phyloP scores from a whole-genome alignment of 1,139 yeast species.

The Candida sp. region DNA sequence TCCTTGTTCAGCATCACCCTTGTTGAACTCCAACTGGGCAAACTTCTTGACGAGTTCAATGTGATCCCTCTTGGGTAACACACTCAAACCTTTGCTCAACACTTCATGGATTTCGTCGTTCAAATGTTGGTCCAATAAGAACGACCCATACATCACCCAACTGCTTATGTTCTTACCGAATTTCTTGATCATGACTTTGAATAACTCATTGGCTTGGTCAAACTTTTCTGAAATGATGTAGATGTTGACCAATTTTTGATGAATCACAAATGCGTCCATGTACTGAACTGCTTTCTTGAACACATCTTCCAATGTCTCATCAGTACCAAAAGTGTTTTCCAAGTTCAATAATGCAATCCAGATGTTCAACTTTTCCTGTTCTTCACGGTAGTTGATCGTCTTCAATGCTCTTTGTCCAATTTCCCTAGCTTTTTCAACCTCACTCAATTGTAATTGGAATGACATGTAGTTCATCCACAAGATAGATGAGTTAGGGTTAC shows the following conservation, averaged over 20 bases:
- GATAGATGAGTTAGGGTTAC: conserved; percentile 93
- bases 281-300: conserved; percentile 88
- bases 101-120: conserved; percentile 69
- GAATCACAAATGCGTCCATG: conserved; percentile 87
- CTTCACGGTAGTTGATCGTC: conserved; percentile 90
- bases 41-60: conserved; percentile 84
- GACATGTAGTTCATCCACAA: conserved; percentile 99
- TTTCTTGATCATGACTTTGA: conserved; percentile 74
- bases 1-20: conserved; percentile 94
- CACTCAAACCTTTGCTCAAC: conserved; percentile 73
- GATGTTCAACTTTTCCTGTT: conserved; percentile 88
- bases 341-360: conserved; percentile 96
- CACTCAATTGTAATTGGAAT: conserved; percentile 93
- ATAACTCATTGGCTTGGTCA: conserved; percentile 72
- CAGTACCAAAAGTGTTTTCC: conserved; percentile 92
- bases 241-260: conserved; percentile 78
- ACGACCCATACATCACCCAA: conserved; percentile 84
- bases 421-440: conserved; percentile 92
- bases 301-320: conserved; percentile 76
- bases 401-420: conserved; percentile 92
- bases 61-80: conserved; percentile 77
- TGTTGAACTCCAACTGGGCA: conserved; percentile 84
- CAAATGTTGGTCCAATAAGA: conserved; percentile 63
- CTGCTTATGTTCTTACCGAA: conserved; percentile 73
- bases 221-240: conserved; percentile 74